These are phyloP conservation scores for Podaxis sp. DNA, from an alignment of 768 basidiomycete genomes.

Conservation along the genomic window DNA sequence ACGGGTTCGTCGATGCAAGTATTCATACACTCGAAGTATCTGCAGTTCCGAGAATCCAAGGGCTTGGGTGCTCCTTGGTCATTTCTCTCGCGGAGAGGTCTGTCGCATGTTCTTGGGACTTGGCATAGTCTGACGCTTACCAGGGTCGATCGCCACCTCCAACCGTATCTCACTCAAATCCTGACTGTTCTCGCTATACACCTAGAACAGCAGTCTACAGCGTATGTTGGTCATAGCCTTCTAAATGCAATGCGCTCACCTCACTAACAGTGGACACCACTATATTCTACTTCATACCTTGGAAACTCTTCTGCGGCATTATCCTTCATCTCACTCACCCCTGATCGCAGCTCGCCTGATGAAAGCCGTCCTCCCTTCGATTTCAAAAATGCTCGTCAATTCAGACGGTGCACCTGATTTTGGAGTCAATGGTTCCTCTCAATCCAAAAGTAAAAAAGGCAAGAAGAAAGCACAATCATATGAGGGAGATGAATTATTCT, in stretches of 20 bases:
- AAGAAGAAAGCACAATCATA: constrained; percentile 71
- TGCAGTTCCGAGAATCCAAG: constrained; percentile 50
- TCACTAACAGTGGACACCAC: constrained; percentile 31
- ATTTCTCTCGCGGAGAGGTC: constrained; percentile 49
- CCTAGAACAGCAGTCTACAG: constrained; percentile 51
- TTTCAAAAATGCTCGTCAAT: constrained; percentile 48
- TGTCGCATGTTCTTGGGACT: constrained; percentile 13
- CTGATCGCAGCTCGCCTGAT: constrained; percentile 51
- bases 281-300: constrained; percentile 45
- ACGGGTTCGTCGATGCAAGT: constrained; percentile 47
- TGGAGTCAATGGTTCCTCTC: constrained; percentile 14
- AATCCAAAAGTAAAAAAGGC: constrained; percentile 45
- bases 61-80: constrained; percentile 50
- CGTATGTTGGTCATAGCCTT: constrained; percentile 36
- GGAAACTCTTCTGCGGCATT: constrained; percentile 40
- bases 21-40: constrained; percentile 55
- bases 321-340: constrained; percentile 44
- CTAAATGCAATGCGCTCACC: not conserved
- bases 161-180: constrained; percentile 55
- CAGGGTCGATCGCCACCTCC: constrained; percentile 55
- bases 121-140: not conserved
- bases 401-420: constrained; percentile 27
- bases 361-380: constrained; percentile 47
- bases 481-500: constrained; percentile 76
- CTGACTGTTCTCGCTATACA: constrained; percentile 52